Evolutionary conservation across 192 early-diverging fungal species (phyloP).

Genomic region (Mortierella hygrophila): DNA sequence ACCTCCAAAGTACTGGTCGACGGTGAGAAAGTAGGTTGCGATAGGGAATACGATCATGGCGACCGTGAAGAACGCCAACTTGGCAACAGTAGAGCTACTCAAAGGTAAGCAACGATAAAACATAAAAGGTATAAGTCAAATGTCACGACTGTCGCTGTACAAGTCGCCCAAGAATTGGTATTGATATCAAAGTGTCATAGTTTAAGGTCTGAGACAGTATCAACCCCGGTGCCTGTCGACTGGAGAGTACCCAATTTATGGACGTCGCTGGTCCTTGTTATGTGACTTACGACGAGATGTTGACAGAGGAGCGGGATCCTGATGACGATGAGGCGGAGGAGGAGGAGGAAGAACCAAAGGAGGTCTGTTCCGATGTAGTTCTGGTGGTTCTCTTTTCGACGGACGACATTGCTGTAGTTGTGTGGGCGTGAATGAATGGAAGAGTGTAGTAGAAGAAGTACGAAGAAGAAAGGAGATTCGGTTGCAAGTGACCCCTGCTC

Average conservation of each 20-base stretch:
- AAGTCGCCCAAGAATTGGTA: too few species aligned
- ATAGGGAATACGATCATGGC: constrained; percentile 61
- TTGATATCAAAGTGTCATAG: neutral
- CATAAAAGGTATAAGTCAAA: neutral
- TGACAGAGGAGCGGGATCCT: constrained; percentile 5
- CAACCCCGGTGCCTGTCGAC: too few species aligned
- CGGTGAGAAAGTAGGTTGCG: constrained; percentile 50
- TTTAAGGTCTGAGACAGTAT: neutral
- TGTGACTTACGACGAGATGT: constrained; percentile 6
- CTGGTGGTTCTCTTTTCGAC: neutral
- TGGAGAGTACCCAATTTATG: neutral
- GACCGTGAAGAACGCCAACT: constrained; percentile 57
- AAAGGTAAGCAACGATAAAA: neutral
- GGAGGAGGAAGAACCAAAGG: constrained; percentile 1
- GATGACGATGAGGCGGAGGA: neutral
- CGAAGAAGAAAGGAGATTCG: too few species aligned
- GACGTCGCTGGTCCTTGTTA: neutral
- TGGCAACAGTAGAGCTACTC: constrained; percentile 35
- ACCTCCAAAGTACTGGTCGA: constrained; percentile 62
- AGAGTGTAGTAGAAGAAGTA: neutral
- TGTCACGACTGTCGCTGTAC: neutral
- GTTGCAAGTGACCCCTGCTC: constrained; percentile 1
- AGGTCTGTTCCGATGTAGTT: neutral
- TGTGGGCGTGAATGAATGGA: neutral
- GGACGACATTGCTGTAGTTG: neutral